Conservation (phyloP, 805 yeast species). For the Wickerhamomyces chaumierensis region DNA sequence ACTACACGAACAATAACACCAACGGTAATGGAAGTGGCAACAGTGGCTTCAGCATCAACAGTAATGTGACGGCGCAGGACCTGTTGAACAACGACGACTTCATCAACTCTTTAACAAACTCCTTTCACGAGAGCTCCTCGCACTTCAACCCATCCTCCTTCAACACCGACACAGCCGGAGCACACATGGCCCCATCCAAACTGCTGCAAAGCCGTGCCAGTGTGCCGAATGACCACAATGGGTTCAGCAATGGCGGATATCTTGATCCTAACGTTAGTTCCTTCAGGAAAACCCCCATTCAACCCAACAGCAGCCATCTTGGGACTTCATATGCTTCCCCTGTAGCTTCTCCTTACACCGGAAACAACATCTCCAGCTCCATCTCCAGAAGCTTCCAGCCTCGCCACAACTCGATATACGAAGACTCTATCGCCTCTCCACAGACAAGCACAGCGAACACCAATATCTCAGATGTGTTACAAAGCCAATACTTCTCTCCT, state of each 20-base stretch:
- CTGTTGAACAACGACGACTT: not conserved
- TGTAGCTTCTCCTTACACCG: constrained; percentile 18
- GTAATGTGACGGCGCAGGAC: not conserved
- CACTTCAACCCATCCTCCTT: not conserved
- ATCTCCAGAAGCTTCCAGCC: constrained; percentile 13
- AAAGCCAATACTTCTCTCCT: constrained; percentile 18
- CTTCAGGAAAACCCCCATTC: too few relatives aligned
- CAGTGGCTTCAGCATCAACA: not conserved
- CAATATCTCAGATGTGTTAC: constrained; percentile 4
- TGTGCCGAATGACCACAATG: constrained; percentile 1
- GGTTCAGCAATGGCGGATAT: constrained; percentile 6
- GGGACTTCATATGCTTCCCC: too few relatives aligned
- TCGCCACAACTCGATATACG: constrained; percentile 15
- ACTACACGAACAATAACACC: constrained; percentile 1
- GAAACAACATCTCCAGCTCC: constrained; percentile 6
- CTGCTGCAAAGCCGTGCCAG: constrained; percentile 1
- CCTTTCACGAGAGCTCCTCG: not conserved
- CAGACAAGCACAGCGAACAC: not conserved
- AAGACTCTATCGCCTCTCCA: constrained; percentile 10
- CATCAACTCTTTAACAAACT: constrained; percentile 1
- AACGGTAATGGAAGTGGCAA: not conserved
- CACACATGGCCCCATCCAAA: constrained; percentile 6
- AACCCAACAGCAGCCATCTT: too few relatives aligned
- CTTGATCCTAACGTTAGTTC: constrained; percentile 1
- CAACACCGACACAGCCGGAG: not conserved